A percentile compares a stretch with the other conserved stretches of the same genome.
These are phyloP conservation scores for Sporothrix euskadiensis DNA, from an alignment of 2,329 filamentous ascomycete species.

Conservation along the genomic window DNA sequence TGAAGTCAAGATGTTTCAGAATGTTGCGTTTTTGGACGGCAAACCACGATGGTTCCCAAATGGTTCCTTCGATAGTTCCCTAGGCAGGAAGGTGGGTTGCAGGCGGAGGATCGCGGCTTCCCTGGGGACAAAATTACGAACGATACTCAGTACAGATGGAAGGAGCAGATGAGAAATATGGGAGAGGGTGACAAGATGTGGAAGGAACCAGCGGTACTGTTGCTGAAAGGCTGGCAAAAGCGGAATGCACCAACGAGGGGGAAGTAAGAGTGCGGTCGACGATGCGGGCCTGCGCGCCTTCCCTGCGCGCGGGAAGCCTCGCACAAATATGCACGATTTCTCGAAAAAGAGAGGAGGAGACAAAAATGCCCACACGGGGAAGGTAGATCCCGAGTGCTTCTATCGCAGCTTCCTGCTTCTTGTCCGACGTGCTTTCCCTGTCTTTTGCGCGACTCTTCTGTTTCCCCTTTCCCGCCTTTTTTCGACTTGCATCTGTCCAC, in stretches of 20 bases:
- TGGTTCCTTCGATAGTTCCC: neutral
- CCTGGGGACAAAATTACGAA: neutral
- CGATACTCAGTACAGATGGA: neutral
- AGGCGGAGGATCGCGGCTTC: neutral
- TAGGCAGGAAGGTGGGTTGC: neutral
- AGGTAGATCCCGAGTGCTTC: conserved; percentile 10
- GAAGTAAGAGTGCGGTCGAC: neutral
- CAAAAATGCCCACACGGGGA: neutral
- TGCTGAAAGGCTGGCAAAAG: neutral
- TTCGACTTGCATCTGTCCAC: neutral
- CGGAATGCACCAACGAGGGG: neutral
- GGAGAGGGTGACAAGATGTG: neutral
- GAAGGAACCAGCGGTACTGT: neutral
- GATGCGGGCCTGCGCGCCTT: neutral
- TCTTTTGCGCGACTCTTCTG: neutral
- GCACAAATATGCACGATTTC: neutral
- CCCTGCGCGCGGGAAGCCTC: neutral
- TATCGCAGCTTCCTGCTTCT: neutral
- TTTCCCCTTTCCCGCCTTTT: neutral
- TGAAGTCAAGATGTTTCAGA: neutral
- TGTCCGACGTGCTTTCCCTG: neutral
- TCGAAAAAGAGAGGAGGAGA: neutral
- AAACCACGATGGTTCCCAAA: neutral
- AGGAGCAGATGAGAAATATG: neutral
- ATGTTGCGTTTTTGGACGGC: neutral